Base-by-base conservation (phyloP, 1,284 basidiomycete species). In the Takashimella koratensis region DNA sequence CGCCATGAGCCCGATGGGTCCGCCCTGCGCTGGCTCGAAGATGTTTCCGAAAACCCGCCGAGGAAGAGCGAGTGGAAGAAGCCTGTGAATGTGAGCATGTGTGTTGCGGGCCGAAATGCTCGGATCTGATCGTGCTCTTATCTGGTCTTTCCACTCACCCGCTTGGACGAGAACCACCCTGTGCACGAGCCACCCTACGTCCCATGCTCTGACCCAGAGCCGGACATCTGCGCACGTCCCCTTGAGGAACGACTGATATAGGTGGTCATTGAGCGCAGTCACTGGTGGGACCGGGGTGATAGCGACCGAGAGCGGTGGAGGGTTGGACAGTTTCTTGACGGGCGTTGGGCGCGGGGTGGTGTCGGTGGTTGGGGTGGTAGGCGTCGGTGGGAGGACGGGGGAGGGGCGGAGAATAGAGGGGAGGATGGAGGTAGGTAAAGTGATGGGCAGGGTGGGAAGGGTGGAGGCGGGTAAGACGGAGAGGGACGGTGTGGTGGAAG, bases 31-130 rank as follows among this genome's bases (percentile, higher is more conserved):
- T 45, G 53, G 46, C 52, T 61, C 16, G 30, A 36, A 43, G 63
- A 57, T 30, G 57, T 64, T 43, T 78, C 91, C 8, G 81, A 78
- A 68, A 91, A 94, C 2, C 88, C 90, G 4, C 84, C 82, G 4
- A 86, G 86, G 74, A 93, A 94, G 19, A 93, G 80, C 26, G 86
- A 84, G 49, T 83, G 82, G 76, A 93, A 94, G 80, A 90, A 94
- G 11, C 84, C 88, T 88, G 86, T 60, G 5, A 40, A 21, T 13
- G 36, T 24, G 4, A 42, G 45, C n/a, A n/a, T n/a, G n/a, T n/a
- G n/a, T n/a, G n/a, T n/a, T n/a, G n/a, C n/a, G n/a, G n/a, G n/a
- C n/a, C n/a, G n/a, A n/a, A n/a, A n/a, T n/a, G n/a, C n/a, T n/a
- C n/a, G n/a, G n/a, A n/a, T n/a, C n/a, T n/a, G n/a, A n/a, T n/a